phyloP scores from a whole-genome alignment of 345 rosid genomes.

The Brassica rapa region DNA sequence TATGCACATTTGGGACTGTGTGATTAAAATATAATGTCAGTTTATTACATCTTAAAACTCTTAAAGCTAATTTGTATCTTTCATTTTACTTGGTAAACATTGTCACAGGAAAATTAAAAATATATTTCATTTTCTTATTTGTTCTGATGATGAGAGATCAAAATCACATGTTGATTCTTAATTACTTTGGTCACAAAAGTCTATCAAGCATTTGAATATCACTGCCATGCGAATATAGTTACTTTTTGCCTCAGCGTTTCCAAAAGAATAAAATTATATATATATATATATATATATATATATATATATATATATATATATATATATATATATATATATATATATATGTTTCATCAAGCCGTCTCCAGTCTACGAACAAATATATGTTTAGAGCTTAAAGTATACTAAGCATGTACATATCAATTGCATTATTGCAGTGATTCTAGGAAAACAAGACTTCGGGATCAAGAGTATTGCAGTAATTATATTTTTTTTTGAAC shows the following conservation, averaged over 20 bases:
- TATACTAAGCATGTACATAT: not conserved
- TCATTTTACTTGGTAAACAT: not conserved
- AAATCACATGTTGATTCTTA: conserved; percentile 10
- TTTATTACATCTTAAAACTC: not conserved
- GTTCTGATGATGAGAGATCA: conserved; percentile 18
- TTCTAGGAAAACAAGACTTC: not conserved
- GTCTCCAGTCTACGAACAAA: not conserved
- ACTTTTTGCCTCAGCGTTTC: not conserved
- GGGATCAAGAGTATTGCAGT: not conserved
- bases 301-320: no score
- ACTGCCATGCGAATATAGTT: conserved; percentile 13
- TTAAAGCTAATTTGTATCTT: not conserved
- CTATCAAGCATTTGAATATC: conserved; percentile 19
- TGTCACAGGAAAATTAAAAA: not conserved
- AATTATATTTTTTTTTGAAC: not conserved
- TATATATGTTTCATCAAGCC: not conserved
- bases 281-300: no score
- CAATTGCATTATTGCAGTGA: not conserved
- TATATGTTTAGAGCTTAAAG: not conserved
- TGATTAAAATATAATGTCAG: not conserved
- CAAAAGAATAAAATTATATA: not conserved
- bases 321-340: no score
- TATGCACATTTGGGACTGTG: not conserved
- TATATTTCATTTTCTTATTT: not conserved
- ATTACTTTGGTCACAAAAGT: conserved; percentile 28